Evolutionary conservation across 306 rosid genomes (phyloP).

Genomic region (Lathyrus tuberosus): DNA sequence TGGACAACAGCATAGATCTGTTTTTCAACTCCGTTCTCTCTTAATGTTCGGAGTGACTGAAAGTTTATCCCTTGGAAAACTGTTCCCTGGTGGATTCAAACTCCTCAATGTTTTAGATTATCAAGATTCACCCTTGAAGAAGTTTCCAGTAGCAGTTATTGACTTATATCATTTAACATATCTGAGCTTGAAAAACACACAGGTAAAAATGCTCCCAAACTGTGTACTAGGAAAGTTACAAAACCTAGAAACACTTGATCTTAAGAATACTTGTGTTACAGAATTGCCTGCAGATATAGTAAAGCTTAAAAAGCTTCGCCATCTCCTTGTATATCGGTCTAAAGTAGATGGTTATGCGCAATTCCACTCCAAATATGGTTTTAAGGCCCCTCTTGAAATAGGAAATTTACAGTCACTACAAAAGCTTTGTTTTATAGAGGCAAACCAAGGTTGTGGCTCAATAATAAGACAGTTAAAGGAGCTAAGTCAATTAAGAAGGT

Average conservation of each 20-base stretch:
- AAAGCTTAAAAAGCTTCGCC: slow-evolving; percentile 53
- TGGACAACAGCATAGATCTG: slow-evolving; percentile 45
- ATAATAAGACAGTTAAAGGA: slow-evolving; percentile 44
- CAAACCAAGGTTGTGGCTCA: slow-evolving; percentile 39
- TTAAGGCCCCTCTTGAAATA: slow-evolving; percentile 39
- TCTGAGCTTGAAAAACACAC: slow-evolving; percentile 53
- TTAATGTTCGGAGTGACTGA: slow-evolving; percentile 50
- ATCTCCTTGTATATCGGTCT: slow-evolving; percentile 49
- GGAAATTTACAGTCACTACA: slow-evolving; percentile 51
- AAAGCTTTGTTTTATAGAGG: slow-evolving; percentile 60
- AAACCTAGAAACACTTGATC: slow-evolving; percentile 56
- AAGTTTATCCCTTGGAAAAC: slow-evolving; percentile 35
- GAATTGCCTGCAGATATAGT: slow-evolving; percentile 57
- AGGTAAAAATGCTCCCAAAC: slow-evolving; percentile 49
- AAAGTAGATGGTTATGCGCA: slow-evolving; percentile 39
- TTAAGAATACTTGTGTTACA: slow-evolving; percentile 46
- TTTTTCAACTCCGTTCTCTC: slow-evolving; percentile 62
- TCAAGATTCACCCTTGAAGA: slow-evolving; percentile 44
- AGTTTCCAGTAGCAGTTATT: slow-evolving; percentile 41
- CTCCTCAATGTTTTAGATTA: slow-evolving; percentile 53
- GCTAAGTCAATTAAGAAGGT: slow-evolving; percentile 49
- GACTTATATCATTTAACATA: slow-evolving; percentile 48
- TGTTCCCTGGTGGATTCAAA: slow-evolving; percentile 49
- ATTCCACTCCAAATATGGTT: slow-evolving; percentile 46
- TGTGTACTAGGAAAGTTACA: slow-evolving; percentile 50